Base-by-base conservation (phyloP, 2,329 filamentous ascomycete species). In the Calonectria leucothoes region DNA sequence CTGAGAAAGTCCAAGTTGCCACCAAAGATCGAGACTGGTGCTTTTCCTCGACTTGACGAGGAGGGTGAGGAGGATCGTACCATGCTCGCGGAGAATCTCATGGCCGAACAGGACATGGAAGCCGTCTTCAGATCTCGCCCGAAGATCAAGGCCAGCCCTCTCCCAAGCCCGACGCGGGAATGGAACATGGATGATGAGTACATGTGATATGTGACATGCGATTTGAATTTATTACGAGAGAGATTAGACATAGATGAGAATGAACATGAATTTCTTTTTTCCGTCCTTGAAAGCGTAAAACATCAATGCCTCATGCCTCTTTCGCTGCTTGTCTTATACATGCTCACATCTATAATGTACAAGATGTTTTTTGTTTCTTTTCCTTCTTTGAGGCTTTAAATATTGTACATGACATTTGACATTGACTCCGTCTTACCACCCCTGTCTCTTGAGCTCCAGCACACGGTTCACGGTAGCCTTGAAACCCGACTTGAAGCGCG, bases 111-210 rank as follows among this genome's bases (percentile, higher is more conserved):
- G 76, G 95, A 97, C 73, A 94, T 95, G 83, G 93, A 94, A 72
- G 93, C 93, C 31, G 93, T 98, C 1, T 98, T 98, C 82, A 94
- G 93, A 84, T 96, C 94, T 75, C 86, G 96, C 76, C 96, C 96
- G 0, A 94, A 92, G 83, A 91, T 98, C 77, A 93, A 93, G 76
- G 91, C 91, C 14, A 98, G 95, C 82, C 95, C 95, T 2, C 82
- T 92, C 3, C 85, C 87, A 11, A 90, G 87, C 69, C 89, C 89
- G 2, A 84, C 81, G 7, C 85, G 82, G 71, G 82, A 84, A 31
- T 84, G 80, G 81, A 75, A 77, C 17, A 75, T 76, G 42, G 42
- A 45, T 25, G 78, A 81, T 57, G 76, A 77, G 29, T 79, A 76
- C 65, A 79, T 79, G 77, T 81, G 73, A 71, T 55, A 64, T 70